These are phyloP conservation scores for Mycena rebaudengoi DNA, from an alignment of 768 basidiomycete genomes.

Conservation along the genomic window DNA sequence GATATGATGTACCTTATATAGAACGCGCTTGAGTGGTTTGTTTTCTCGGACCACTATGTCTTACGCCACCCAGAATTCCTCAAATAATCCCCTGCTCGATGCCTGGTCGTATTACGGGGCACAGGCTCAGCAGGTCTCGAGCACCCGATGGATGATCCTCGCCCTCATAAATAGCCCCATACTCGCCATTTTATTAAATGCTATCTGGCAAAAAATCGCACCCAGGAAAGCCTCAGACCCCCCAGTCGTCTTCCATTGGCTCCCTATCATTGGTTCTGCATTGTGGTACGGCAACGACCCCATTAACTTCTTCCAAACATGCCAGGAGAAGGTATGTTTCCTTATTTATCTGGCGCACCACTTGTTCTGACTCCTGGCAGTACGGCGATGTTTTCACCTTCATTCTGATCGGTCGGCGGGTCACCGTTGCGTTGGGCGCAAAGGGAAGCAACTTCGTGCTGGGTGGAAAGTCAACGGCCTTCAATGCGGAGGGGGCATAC, in stretches of 20 bases:
- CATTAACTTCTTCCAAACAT: slow-evolving; percentile 83
- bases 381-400: slow-evolving; percentile 99
- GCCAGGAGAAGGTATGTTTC: slow-evolving; percentile 73
- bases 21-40: neutral
- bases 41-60: slow-evolving; percentile 41
- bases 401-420: slow-evolving; percentile 84
- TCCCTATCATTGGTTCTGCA: slow-evolving; percentile 92
- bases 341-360: neutral
- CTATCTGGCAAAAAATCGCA: slow-evolving; percentile 78
- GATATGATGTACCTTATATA: neutral
- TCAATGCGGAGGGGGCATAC: slow-evolving; percentile 97
- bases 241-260: slow-evolving; percentile 91
- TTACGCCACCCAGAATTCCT: slow-evolving; percentile 46
- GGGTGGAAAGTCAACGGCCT: slow-evolving; percentile 90
- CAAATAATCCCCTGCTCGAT: slow-evolving; percentile 48
- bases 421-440: slow-evolving; percentile 91
- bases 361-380: slow-evolving; percentile 48
- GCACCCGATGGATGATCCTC: slow-evolving; percentile 50
- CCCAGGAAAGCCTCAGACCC: slow-evolving; percentile 79
- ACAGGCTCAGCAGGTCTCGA: slow-evolving; percentile 48
- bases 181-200: slow-evolving; percentile 74
- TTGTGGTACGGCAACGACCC: slow-evolving; percentile 93
- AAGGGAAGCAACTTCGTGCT: slow-evolving; percentile 95
- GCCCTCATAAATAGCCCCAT: slow-evolving; percentile 74
- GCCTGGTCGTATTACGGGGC: slow-evolving; percentile 55